These are phyloP conservation scores for Pluteus cervinus DNA, from an alignment of 768 basidiomycete species.

Conservation along the genomic window DNA sequence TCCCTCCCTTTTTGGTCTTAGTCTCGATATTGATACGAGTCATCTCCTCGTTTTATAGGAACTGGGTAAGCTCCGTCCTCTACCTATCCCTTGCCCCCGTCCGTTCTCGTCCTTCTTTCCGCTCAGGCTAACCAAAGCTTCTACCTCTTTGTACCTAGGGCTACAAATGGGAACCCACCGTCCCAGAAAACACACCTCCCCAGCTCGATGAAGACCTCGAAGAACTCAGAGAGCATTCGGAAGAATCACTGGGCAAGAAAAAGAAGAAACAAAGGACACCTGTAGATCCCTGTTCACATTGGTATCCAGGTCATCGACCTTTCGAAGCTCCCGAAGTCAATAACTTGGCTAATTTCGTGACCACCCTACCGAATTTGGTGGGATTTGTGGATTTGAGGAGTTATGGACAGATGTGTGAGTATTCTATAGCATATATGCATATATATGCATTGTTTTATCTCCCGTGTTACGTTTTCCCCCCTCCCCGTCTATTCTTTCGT, in stretches of 20 bases:
- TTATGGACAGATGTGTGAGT: conserved; percentile 79
- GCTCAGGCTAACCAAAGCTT: conserved; percentile 1
- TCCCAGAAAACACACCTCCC: too few species aligned
- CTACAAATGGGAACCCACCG: conserved; percentile 56
- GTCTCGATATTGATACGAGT: too few species aligned
- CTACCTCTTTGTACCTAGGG: conserved; percentile 38
- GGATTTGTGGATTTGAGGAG: conserved; percentile 74
- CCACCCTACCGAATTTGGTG: conserved; percentile 42
- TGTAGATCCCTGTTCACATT: conserved; percentile 61
- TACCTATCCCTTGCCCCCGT: too few species aligned
- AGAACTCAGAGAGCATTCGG: conserved; percentile 8
- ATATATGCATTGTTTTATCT: not conserved
- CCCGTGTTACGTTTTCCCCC: not conserved
- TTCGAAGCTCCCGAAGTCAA: conserved; percentile 77
- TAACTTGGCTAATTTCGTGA: conserved; percentile 66
- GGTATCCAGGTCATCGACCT: conserved; percentile 67
- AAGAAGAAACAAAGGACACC: conserved; percentile 18
- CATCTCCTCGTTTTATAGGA: conserved; percentile 35
- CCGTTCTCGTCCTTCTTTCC: not conserved
- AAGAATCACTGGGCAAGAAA: conserved; percentile 9
- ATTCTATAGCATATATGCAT: not conserved
- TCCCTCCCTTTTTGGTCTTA: not conserved
- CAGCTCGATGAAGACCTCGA: conserved; percentile 9
- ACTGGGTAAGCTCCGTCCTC: conserved; percentile 56
- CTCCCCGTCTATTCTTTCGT: not conserved